Base-by-base conservation (phyloP, 2,329 filamentous ascomycete species). In the Alternaria metachromatica region DNA sequence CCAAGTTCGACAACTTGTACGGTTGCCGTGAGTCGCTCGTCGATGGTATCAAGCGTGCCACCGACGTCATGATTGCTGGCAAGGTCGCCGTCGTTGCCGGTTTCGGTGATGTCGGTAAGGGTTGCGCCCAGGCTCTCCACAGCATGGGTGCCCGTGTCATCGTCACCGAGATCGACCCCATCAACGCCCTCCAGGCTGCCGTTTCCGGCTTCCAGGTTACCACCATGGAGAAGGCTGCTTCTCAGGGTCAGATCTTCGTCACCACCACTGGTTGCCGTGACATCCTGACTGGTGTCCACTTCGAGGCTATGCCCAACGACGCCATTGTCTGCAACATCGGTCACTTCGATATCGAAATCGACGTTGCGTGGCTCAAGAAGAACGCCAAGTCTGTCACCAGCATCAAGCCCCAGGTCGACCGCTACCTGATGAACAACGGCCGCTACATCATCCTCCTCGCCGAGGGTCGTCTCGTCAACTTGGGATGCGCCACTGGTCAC, bases 261-360 rank as follows among this genome's bases (percentile, higher is more conserved):
- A 99, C 95, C 83, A 98, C 96, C 84, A 99, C 95, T 71, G 95
- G 95, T 79, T 99, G 95, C 93, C 92, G 95, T 87, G 96, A 99
- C 84, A 98, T 99, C 81, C 89, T 99, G 72, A 90, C 91, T 77
- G 93, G 91, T 82, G 85, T 87, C 80, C 95, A 99, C 90, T 98
- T 99, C 83, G 90, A 96, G 87, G 88, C 84, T 76, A 99, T 99
- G 95, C 87, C 86, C 80, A 97, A 98, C 86, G 95, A 99, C 78
- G 94, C 95, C 83, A 98, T 99, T 79, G 95, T 98, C 77, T 98
- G 95, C 94, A 99, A 99, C 89, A 99, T 99, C 86, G 95, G 95
- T 82, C 95, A 99, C 88, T 99, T 99, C 85, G 95, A 99, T 84
- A 97, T 97, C 78, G 96, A 99, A 88, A 99, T 99, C 78, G 96